phyloP scores from a whole-genome alignment of 306 rosid species.

The Fragaria vesca region DNA sequence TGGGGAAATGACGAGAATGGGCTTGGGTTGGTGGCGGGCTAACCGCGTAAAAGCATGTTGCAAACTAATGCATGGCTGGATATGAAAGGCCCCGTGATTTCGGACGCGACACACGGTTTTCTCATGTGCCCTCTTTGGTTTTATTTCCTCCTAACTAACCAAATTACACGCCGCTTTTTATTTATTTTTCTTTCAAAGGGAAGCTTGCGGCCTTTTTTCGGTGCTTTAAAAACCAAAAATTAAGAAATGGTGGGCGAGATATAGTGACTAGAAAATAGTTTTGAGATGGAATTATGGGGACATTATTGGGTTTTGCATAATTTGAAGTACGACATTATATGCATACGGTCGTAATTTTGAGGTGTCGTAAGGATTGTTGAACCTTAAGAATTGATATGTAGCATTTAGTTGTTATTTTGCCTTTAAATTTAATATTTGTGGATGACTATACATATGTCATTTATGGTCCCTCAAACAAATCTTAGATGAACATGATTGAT shows the following conservation, averaged over 20 bases:
- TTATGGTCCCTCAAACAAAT: too few species aligned
- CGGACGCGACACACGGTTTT: constrained; percentile 62
- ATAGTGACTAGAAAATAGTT: background rate
- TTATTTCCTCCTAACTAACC: constrained; percentile 19
- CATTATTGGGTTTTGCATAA: too few species aligned
- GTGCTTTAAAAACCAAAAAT: background rate
- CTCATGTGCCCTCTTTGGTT: constrained; percentile 23
- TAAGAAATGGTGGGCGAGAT: background rate
- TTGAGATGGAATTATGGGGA: background rate
- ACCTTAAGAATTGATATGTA: too few species aligned
- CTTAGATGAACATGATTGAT: too few species aligned
- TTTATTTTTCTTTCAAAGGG: background rate
- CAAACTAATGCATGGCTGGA: constrained; percentile 28
- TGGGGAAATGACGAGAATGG: background rate
- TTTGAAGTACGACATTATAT: too few species aligned
- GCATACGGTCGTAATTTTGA: too few species aligned
- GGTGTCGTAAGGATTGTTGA: too few species aligned
- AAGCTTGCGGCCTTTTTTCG: background rate
- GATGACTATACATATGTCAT: too few species aligned
- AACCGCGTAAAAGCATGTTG: constrained; percentile 30
- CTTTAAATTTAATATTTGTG: too few species aligned
- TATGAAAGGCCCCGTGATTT: constrained; percentile 46
- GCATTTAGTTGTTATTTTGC: too few species aligned
- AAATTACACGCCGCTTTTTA: constrained; percentile 18
- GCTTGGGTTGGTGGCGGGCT: background rate